Conservation (phyloP, 495 filamentous ascomycete genomes). For the Pyrenula massariospora region DNA sequence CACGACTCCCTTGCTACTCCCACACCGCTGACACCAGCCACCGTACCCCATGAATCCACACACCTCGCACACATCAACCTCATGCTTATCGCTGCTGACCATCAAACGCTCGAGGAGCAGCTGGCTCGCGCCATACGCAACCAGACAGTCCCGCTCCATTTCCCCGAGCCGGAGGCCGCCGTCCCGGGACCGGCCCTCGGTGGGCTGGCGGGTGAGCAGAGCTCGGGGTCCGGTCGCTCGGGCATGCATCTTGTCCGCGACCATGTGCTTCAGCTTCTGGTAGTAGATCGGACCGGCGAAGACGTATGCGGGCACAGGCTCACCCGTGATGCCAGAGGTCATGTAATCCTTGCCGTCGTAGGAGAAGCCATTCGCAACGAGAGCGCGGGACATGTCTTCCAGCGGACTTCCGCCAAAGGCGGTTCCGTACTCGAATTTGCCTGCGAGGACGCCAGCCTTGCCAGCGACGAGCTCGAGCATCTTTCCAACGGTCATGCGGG, state of each 20-base stretch:
- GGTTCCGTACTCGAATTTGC: slow-evolving; percentile 79
- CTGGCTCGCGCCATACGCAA: slow-evolving; percentile 89
- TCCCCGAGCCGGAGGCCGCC: slow-evolving; percentile 91
- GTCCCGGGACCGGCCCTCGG: slow-evolving; percentile 84
- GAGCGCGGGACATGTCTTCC: slow-evolving; percentile 73
- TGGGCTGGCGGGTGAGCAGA: slow-evolving; percentile 89
- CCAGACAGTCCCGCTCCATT: slow-evolving; percentile 97
- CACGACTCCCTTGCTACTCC: slow-evolving; percentile 64
- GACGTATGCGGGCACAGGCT: slow-evolving; percentile 86
- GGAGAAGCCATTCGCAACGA: slow-evolving; percentile 81
- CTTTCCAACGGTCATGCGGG: slow-evolving; percentile 98
- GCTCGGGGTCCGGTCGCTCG: slow-evolving; percentile 81
- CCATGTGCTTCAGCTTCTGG: slow-evolving; percentile 99
- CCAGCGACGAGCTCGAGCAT: slow-evolving; percentile 91
- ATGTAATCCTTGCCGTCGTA: slow-evolving; percentile 96
- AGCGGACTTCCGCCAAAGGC: slow-evolving; percentile 91
- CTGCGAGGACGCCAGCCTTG: slow-evolving; percentile 79
- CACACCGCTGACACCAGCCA: slow-evolving; percentile 86
- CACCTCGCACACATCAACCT: slow-evolving; percentile 82
- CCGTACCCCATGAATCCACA: slow-evolving; percentile 93
- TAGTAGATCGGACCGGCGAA: slow-evolving; percentile 99
- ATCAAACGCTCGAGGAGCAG: slow-evolving; percentile 89
- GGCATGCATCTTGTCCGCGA: slow-evolving; percentile 99
- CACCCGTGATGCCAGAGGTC: slow-evolving; percentile 89
- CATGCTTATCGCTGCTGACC: slow-evolving; percentile 79